Percentiles rank a stretch among this genome's conserved stretches.
Evolutionary conservation across 2,329 filamentous ascomycete species (phyloP).

Genomic region (Ilyonectria mors-panacis): DNA sequence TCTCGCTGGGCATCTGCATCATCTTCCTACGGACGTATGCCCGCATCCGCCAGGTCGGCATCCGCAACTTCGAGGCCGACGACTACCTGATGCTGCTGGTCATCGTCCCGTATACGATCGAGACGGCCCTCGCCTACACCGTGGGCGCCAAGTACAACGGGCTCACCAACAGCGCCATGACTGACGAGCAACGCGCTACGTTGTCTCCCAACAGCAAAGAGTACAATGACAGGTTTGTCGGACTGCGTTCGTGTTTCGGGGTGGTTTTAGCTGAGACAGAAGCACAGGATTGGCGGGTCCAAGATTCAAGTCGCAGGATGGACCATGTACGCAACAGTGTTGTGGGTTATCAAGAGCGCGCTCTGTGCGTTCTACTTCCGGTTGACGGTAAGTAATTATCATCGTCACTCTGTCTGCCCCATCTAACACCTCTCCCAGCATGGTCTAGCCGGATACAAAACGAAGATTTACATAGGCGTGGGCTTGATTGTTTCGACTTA

Average conservation of each 20-base stretch:
- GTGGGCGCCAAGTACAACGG: conserved; percentile 60
- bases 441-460: conserved; percentile 40
- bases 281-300: conserved; percentile 62
- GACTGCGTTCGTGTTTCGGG: not conserved
- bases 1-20: conserved; percentile 63
- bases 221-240: conserved; percentile 49
- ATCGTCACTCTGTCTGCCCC: conserved; percentile 48
- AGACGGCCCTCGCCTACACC: conserved; percentile 49
- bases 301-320: conserved; percentile 69
- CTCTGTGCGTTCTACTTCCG: conserved; percentile 68
- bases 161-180: conserved; percentile 67
- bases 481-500: conserved; percentile 52
- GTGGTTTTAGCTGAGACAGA: conserved; percentile 17
- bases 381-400: conserved; percentile 57
- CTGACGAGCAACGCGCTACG: conserved; percentile 58
- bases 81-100: conserved; percentile 61
- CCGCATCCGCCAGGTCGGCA: conserved; percentile 57
- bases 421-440: conserved; percentile 39
- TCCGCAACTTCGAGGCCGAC: conserved; percentile 58
- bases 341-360: conserved; percentile 68
- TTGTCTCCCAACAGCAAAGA: conserved; percentile 60
- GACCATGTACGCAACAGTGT: conserved; percentile 63
- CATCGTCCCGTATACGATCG: conserved; percentile 44
- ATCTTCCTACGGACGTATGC: conserved; percentile 66
- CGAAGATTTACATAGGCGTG: conserved; percentile 52